Percentiles rank a stretch among this genome's conserved stretches.
Conservation (phyloP, 164 flowering plant species). For the Paratinospora sagittata region DNA sequence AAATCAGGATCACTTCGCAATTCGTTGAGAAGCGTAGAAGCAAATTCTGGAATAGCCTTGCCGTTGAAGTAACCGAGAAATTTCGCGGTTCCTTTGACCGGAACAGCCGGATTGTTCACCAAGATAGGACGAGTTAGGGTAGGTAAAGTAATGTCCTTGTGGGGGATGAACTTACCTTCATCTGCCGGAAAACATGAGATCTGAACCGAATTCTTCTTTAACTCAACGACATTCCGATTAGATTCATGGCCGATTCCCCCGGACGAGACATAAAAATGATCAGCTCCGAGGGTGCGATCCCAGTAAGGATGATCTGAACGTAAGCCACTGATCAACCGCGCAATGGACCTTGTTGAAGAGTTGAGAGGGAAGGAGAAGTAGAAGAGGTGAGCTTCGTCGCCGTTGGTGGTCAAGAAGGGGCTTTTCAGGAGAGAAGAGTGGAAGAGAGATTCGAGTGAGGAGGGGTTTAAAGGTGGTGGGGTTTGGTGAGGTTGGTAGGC, state of each 20-base stretch:
- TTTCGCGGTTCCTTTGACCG: conserved; percentile 7
- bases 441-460: conserved; percentile 43
- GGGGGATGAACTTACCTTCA: conserved; percentile 50
- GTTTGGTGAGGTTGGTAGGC: conserved; percentile 28
- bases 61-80: conserved; percentile 30
- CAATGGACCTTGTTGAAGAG: conserved; percentile 33
- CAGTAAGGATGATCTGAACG: conserved; percentile 50
- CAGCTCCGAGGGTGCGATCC: conserved; percentile 84
- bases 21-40: conserved; percentile 20
- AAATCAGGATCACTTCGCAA: conserved; percentile 35
- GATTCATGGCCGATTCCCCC: conserved; percentile 43
- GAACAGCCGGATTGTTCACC: not conserved
- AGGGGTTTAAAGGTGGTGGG: conserved; percentile 8
- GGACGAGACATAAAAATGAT: conserved; percentile 59
- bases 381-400: conserved; percentile 64
- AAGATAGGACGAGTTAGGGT: conserved; percentile 14
- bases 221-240: conserved; percentile 61
- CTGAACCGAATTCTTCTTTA: conserved; percentile 71
- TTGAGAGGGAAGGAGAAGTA: conserved; percentile 44
- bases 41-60: not conserved
- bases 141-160: conserved; percentile 66
- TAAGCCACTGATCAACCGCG: conserved; percentile 36
- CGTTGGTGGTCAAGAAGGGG: conserved; percentile 47
- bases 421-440: conserved; percentile 42
- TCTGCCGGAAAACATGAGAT: conserved; percentile 52